phyloP scores from a whole-genome alignment of 2,329 filamentous ascomycete species.

The Phialophora macrospora region DNA sequence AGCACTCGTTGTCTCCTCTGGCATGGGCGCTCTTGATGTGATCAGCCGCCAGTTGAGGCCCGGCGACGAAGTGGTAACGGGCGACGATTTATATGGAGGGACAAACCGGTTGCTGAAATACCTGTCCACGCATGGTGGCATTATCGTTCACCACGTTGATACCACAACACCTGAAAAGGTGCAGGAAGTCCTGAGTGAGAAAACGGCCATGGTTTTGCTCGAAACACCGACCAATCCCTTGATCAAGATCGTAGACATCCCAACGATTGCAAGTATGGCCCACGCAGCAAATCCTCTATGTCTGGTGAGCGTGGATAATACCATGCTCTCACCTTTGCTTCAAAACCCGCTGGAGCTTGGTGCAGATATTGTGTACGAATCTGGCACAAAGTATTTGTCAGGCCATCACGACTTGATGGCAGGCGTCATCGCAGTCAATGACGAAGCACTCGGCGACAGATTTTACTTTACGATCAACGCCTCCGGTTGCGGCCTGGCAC shows the following conservation, averaged over 20 bases:
- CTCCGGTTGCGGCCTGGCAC: conserved; percentile 89
- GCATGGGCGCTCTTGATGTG: conserved; percentile 96
- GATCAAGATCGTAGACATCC: conserved; percentile 96
- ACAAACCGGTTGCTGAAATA: conserved; percentile 93
- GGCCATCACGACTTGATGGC: conserved; percentile 99
- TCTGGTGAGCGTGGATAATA: conserved; percentile 94
- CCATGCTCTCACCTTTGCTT: conserved; percentile 95
- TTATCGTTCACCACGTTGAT: conserved; percentile 94
- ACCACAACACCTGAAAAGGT: conserved; percentile 80
- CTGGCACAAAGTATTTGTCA: conserved; percentile 95
- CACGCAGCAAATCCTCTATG: conserved; percentile 79
- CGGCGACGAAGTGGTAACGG: conserved; percentile 95
- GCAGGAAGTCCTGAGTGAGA: conserved; percentile 68
- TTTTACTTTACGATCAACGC: conserved; percentile 98
- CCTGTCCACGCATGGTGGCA: conserved; percentile 84
- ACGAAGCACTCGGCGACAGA: conserved; percentile 77
- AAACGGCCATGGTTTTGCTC: conserved; percentile 93
- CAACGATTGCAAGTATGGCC: conserved; percentile 73
- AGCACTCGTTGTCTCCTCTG: conserved; percentile 89
- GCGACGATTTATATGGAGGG: conserved; percentile 95
- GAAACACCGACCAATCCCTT: conserved; percentile 97
- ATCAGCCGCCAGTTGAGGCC: conserved; percentile 89
- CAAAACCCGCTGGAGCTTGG: conserved; percentile 92
- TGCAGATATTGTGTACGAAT: conserved; percentile 96
- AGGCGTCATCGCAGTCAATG: conserved; percentile 91